These are phyloP conservation scores for Phytophthora sojae DNA, from an alignment of 352 stramenopile genomes.

Conservation along the genomic window DNA sequence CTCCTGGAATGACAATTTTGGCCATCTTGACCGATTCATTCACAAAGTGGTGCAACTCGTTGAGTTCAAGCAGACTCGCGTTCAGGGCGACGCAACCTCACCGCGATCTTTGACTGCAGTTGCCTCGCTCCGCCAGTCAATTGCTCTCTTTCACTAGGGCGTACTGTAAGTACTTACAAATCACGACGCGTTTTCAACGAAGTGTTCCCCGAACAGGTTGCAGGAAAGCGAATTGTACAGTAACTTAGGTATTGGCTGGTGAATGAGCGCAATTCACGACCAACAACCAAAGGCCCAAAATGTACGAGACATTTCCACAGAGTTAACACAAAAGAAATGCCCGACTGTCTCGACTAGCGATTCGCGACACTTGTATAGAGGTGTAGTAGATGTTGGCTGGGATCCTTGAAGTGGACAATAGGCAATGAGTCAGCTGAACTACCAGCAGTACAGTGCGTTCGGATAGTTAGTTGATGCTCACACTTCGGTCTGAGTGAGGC, in stretches of 20 bases:
- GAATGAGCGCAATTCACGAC: neutral
- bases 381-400: neutral
- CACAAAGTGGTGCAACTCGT: neutral
- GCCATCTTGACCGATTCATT: neutral
- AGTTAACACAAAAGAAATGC: neutral
- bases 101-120: constrained; percentile 12
- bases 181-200: constrained; percentile 2
- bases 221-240: neutral
- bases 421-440: too few species aligned
- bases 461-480: too few species aligned
- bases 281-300: neutral
- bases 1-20: neutral
- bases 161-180: too few species aligned
- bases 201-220: constrained; percentile 7
- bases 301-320: neutral
- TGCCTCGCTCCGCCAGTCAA: neutral
- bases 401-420: neutral
- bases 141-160: neutral
- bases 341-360: constrained; percentile 1
- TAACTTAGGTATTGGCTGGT: neutral
- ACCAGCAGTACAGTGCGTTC: too few species aligned
- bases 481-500: neutral
- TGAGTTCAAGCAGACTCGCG: constrained; percentile 8
- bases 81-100: constrained; percentile 19
- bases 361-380: neutral